Conservation (phyloP, 768 basidiomycete genomes). For the Coprinopsis cinerea region DNA sequence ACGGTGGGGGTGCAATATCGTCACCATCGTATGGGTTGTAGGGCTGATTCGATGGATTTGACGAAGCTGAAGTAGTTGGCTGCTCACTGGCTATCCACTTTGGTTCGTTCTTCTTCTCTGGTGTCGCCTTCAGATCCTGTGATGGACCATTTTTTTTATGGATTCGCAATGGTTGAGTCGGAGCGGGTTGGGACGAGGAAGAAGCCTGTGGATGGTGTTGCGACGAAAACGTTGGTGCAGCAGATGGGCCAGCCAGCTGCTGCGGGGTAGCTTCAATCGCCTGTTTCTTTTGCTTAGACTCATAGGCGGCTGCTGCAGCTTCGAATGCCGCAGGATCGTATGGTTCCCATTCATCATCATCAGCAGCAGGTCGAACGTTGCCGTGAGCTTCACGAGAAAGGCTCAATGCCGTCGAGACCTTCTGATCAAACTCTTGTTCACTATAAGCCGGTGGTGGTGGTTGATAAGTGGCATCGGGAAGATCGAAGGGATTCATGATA, state of each 20-base stretch:
- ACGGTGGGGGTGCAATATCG: slow-evolving; percentile 9
- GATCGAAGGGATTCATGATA: slow-evolving; percentile 11
- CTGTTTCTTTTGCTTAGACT: not conserved
- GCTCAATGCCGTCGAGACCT: slow-evolving; percentile 36
- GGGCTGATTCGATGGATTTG: not conserved
- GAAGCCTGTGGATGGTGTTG: not conserved
- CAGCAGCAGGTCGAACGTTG: slow-evolving; percentile 10
- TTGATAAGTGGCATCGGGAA: slow-evolving; percentile 12
- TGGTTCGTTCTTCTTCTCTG: slow-evolving; percentile 9
- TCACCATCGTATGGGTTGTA: not conserved
- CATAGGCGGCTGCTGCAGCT: slow-evolving; percentile 5
- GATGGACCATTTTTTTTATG: slow-evolving; percentile 20
- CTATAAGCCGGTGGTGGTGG: slow-evolving; percentile 41
- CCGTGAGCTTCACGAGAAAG: slow-evolving; percentile 29
- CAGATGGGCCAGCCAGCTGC: not conserved
- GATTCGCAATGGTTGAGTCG: slow-evolving; percentile 18
- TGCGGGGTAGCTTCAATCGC: not conserved
- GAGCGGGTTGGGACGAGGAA: not conserved
- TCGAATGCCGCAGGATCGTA: slow-evolving; percentile 35
- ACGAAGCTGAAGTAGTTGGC: not conserved
- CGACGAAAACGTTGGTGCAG: not conserved
- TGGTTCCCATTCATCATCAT: slow-evolving; percentile 42
- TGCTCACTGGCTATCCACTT: slow-evolving; percentile 10
- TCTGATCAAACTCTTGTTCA: slow-evolving; percentile 49
- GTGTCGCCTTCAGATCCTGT: slow-evolving; percentile 1